These are phyloP conservation scores for Clathrospora elynae DNA, from an alignment of 2,329 filamentous ascomycete species.

Conservation along the genomic window DNA sequence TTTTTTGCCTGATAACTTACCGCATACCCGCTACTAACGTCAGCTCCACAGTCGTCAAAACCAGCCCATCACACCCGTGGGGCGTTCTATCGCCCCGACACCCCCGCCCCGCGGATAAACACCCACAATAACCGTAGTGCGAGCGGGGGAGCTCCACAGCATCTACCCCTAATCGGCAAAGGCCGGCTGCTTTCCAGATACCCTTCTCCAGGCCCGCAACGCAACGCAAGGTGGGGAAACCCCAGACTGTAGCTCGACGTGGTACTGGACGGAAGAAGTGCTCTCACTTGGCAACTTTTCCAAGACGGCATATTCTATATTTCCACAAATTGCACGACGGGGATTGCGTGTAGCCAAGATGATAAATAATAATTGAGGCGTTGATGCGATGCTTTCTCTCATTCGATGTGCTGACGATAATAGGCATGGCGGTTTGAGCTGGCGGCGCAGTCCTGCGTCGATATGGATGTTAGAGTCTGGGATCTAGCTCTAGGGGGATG, in stretches of 20 bases:
- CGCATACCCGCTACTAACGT: neutral
- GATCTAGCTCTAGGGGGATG: conserved; percentile 20
- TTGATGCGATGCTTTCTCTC: neutral
- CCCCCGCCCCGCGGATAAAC: conserved; percentile 24
- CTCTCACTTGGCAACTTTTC: conserved; percentile 25
- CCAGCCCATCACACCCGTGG: conserved; percentile 21
- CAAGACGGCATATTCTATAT: conserved; percentile 24
- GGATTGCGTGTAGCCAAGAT: conserved; percentile 15
- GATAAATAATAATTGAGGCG: conserved; percentile 7
- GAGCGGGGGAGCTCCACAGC: conserved; percentile 6
- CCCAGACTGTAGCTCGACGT: conserved; percentile 4
- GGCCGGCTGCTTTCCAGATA: conserved; percentile 9
- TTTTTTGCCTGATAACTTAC: conserved; percentile 12
- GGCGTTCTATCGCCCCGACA: conserved; percentile 14
- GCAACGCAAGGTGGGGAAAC: conserved; percentile 5
- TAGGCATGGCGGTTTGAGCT: no score
- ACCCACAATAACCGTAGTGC: conserved; percentile 22
- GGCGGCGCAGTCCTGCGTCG: no score
- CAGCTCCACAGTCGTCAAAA: no score
- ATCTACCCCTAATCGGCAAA: conserved; percentile 2
- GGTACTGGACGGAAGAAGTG: conserved; percentile 11
- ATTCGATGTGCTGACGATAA: conserved; percentile 18
- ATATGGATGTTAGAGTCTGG: conserved; percentile 15
- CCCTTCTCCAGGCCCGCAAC: no score
- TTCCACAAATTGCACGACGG: conserved; percentile 22